A percentile compares a stretch with the other conserved stretches of the same genome.
Conservation (phyloP, 2,329 filamentous ascomycete genomes). For the Fusarium annulatum region DNA sequence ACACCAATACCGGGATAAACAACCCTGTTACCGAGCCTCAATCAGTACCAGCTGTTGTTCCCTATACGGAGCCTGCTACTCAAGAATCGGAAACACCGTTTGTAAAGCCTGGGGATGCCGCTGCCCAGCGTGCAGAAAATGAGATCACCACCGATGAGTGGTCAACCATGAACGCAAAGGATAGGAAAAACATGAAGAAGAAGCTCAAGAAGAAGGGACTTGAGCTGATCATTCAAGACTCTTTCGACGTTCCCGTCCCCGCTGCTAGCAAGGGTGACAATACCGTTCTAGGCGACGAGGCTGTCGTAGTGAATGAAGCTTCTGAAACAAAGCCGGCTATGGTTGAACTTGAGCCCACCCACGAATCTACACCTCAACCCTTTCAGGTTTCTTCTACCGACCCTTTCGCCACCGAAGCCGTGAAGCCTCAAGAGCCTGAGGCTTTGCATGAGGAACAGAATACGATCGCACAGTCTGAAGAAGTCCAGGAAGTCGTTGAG, state of each 20-base stretch:
- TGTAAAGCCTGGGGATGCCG: background rate
- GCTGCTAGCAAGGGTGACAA: background rate
- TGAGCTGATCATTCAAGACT: slow-evolving; percentile 32
- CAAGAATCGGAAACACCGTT: background rate
- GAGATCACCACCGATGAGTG: slow-evolving; percentile 40
- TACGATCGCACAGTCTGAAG: background rate
- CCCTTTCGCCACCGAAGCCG: background rate
- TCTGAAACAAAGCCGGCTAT: background rate
- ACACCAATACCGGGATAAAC: background rate
- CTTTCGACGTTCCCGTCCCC: background rate
- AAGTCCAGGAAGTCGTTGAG: background rate
- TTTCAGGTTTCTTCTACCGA: background rate
- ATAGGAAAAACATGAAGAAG: slow-evolving; percentile 42
- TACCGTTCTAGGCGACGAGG: background rate
- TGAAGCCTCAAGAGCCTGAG: background rate
- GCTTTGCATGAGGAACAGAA: background rate
- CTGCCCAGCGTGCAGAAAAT: slow-evolving; percentile 33
- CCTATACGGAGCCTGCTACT: background rate
- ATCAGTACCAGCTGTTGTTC: slow-evolving; percentile 1
- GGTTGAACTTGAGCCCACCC: background rate
- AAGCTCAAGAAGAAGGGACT: slow-evolving; percentile 40
- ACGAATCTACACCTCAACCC: background rate
- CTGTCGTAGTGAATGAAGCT: background rate
- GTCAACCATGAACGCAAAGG: slow-evolving; percentile 32
- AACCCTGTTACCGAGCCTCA: slow-evolving; percentile 9